Base-by-base conservation (phyloP, 306 rosid species). In the Vigna nakashimae region DNA sequence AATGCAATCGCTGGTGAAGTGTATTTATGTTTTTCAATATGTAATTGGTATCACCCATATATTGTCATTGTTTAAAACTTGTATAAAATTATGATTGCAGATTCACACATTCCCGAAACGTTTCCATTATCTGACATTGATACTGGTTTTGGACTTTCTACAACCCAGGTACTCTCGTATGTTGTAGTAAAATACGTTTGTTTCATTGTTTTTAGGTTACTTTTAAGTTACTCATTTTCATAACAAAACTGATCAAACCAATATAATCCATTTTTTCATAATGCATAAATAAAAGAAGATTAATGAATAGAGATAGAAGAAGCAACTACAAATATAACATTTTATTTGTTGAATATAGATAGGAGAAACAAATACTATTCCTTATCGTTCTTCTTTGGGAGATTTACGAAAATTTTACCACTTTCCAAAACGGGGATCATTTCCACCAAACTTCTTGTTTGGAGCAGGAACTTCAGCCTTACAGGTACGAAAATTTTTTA, bases 401-500 rank as follows among this genome's bases (percentile, higher is more conserved):
- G 66, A 60, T 13, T 60, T 14, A 17, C 7, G 1, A 24, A 15
- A 3, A 7, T 15, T 1, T 68, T 0, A 12, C 8, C 30, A 26
- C 20, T 14, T 15, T 24, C 57, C 36, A 24, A 26, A 42, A 16
- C 74, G 73, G 5, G 4, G 28, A 64, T 76, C 63, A 76, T 76
- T 76, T 76, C 80, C 80, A 15, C 3, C 13, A 0, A 12, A 76
- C 53, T 76, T 76, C 36, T 7, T 64, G 12, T 76, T 76, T 50
- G 80, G 73, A 13, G 80, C 26, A 0, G 73, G 80, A 64, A 32
- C 65, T 7, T 76, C 80, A 12, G 80, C 80, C 4, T 0, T 76
- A 2, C 80, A 76, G 53, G 80, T 65, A 40, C 18, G n/a, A 32
- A 50, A 69, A 2, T 24, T 49, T 4, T 36, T 3, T 26, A 26